These are phyloP conservation scores for Litsea cubeba DNA, from an alignment of 164 flowering plant species.

Conservation along the genomic window DNA sequence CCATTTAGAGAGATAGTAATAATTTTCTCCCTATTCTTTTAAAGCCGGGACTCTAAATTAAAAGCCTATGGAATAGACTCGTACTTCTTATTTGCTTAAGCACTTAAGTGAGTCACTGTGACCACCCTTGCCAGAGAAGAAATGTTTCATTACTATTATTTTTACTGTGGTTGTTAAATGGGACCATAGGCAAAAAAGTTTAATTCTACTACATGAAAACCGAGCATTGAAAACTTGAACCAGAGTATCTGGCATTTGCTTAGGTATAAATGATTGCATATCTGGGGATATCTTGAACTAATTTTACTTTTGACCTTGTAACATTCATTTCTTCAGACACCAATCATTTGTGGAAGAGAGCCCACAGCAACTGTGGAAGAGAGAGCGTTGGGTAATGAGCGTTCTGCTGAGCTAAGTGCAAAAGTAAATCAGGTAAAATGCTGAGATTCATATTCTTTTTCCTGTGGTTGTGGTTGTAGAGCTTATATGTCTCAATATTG, in stretches of 20 bases:
- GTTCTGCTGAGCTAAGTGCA: constrained; percentile 79
- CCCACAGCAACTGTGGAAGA: constrained; percentile 80
- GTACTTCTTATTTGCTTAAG: too few species aligned
- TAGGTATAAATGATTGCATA: neutral
- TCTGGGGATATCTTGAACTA: neutral
- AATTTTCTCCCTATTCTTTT: too few species aligned
- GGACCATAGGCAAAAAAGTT: neutral
- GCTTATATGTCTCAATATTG: neutral
- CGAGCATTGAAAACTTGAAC: neutral
- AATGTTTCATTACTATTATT: neutral
- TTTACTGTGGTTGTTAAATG: neutral
- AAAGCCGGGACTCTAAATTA: too few species aligned
- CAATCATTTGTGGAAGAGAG: constrained; percentile 92
- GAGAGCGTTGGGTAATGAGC: constrained; percentile 62
- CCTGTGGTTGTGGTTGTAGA: neutral
- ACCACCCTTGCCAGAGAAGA: neutral
- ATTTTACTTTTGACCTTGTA: neutral
- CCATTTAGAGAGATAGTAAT: too few species aligned
- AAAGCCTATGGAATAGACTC: too few species aligned
- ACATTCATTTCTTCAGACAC: constrained; percentile 37
- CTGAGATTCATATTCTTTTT: constrained; percentile 6
- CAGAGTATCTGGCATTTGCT: neutral
- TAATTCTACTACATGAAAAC: neutral
- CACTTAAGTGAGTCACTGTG: neutral
- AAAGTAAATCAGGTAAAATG: constrained; percentile 86